Evolutionary conservation across 257 asterid species (phyloP).

Genomic region (Solanum ahanhuiri): DNA sequence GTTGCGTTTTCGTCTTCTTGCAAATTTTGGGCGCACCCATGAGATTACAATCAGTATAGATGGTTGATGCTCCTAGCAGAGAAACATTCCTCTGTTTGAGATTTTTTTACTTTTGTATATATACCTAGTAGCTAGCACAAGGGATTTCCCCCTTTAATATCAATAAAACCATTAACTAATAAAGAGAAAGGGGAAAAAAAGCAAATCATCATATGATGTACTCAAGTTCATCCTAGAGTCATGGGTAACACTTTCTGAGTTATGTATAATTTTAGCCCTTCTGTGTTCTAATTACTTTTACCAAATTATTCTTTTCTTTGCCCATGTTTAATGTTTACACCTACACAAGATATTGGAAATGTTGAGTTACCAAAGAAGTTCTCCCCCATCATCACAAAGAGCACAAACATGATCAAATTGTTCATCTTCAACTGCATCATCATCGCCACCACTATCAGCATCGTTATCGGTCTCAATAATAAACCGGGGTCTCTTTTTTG

Average conservation of each 20-base stretch:
- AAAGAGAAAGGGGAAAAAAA: not conserved
- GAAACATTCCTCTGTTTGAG: not conserved
- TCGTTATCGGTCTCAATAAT: constrained; percentile 11
- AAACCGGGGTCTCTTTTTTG: constrained; percentile 23
- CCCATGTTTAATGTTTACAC: not conserved
- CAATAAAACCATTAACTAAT: not conserved
- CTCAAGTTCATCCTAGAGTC: not conserved
- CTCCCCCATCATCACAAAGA: constrained; percentile 68
- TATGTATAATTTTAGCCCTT: not conserved
- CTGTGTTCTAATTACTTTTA: not conserved
- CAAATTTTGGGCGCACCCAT: not conserved
- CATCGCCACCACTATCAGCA: constrained; percentile 15
- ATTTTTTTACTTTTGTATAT: not conserved
- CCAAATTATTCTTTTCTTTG: not conserved
- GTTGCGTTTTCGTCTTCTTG: not conserved
- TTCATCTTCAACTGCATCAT: constrained; percentile 20
- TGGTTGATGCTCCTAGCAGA: not conserved
- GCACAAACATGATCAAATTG: constrained; percentile 49
- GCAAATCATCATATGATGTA: not conserved
- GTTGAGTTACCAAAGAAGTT: constrained; percentile 39
- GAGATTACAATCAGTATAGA: not conserved
- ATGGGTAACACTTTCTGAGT: not conserved
- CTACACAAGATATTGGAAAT: not conserved
- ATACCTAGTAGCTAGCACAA: not conserved
- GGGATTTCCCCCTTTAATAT: not conserved